Evolutionary conservation across 2,329 filamentous ascomycete genomes (phyloP), one percentile per base, ranked within the genome.

Genomic region (Xylaria multiplex): DNA sequence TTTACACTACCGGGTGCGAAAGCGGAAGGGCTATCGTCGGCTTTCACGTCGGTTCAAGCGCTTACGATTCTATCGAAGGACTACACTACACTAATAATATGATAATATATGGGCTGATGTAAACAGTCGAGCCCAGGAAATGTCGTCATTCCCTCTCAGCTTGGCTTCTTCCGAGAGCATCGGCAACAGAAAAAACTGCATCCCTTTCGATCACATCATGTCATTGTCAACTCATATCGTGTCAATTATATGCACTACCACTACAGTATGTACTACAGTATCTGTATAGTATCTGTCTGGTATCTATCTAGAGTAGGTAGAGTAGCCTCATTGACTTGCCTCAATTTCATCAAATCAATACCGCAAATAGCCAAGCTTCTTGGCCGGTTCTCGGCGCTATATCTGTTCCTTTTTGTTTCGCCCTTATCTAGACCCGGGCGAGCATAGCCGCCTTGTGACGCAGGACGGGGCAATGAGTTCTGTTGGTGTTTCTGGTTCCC

Each of bases 351-450:
- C 13, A 43, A 45, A 54, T 45, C 62, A 66, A 64, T 67, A 45
- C 62, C 56, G 59, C 50, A 35, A 49, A 53, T 24, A 57, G 64
- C 63, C 64, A 62, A 66, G 64, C 16, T 13, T 56, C 65, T 68
- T 68, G 65, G 62, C 67, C 65, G 67, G 48, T 63, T 58, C 67
- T 67, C 67, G 65, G 67, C 67, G 52, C 35, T 19, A 22, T 50
- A 52, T 57, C 46, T 8, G 22, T 52, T 58, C 32, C 53, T 8
- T 43, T n/a, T 45, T 22, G 8, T 49, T 54, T 42, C 32, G 37
- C 40, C 6, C 16, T 54, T 27, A 14, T 19, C 46, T 27, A 22
- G 35, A 52, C 43, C 49, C 43, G 50, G 53, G 37, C 52, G 57
- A 24, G 19, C 43, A 45, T 11, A 55, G 53, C 53, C 53, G 53